These are phyloP conservation scores for Monosporozyma unispora DNA, from an alignment of 805 yeast genomes.

Conservation along the genomic window DNA sequence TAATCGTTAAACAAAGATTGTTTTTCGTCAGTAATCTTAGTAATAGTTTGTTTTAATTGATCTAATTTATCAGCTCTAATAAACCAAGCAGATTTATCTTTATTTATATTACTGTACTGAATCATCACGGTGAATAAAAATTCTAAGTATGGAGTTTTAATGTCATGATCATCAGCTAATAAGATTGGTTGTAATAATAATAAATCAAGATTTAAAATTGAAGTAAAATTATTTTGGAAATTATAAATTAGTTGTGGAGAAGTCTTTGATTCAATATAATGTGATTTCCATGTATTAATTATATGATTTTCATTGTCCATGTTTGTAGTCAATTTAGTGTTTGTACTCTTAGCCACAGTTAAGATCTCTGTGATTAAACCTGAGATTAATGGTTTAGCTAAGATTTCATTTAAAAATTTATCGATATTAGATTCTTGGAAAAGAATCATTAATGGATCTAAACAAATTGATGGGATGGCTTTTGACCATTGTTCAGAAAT, in stretches of 20 bases:
- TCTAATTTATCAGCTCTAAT: conserved; percentile 9
- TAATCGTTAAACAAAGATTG: conserved; percentile 2
- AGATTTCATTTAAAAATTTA: conserved; percentile 48
- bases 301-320: conserved; percentile 55
- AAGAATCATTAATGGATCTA: conserved; percentile 62
- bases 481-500: conserved; percentile 73
- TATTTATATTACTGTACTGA: conserved; percentile 45
- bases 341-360: conserved; percentile 64
- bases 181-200: conserved; percentile 75
- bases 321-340: conserved; percentile 51
- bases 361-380: conserved; percentile 69
- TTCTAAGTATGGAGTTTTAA: conserved; percentile 84
- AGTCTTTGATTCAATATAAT: conserved; percentile 32
- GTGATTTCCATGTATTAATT: conserved; percentile 41
- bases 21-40: background rate
- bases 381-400: conserved; percentile 72
- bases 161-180: conserved; percentile 74
- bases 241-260: conserved; percentile 57
- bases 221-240: conserved; percentile 42
- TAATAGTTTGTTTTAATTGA: background rate
- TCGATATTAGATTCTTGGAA: conserved; percentile 59
- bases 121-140: conserved; percentile 70
- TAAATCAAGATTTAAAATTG: conserved; percentile 52
- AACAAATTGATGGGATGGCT: conserved; percentile 67
- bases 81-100: conserved; percentile 29